Evolutionary conservation across 2,329 filamentous ascomycete species (phyloP).

Genomic region (Penicillium thymicola): DNA sequence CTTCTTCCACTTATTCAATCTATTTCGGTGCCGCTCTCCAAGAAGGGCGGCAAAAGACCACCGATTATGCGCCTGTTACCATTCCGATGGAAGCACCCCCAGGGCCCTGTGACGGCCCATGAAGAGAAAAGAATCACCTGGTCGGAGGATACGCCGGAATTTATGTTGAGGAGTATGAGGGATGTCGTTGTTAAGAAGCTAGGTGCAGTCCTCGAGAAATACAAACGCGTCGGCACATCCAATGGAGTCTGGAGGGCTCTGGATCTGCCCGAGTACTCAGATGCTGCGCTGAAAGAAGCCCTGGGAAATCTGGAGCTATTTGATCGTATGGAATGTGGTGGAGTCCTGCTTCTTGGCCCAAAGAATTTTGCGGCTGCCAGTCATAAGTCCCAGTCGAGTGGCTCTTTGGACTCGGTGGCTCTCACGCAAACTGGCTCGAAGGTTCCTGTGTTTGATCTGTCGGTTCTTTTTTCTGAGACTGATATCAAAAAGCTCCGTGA

Average conservation of each 20-base stretch:
- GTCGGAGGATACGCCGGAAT: constrained; percentile 48
- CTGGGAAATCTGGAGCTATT: constrained; percentile 22
- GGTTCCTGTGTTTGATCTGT: constrained; percentile 40
- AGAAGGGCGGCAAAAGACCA: constrained; percentile 10
- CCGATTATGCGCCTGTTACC: constrained; percentile 29
- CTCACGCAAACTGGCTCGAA: constrained; percentile 29
- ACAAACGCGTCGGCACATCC: constrained; percentile 14
- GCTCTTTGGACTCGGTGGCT: constrained; percentile 26
- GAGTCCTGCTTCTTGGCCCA: constrained; percentile 22
- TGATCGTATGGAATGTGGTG: constrained; percentile 32
- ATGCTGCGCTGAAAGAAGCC: constrained; percentile 19
- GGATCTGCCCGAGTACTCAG: constrained; percentile 18
- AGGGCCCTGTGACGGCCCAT: constrained; percentile 24
- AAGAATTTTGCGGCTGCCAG: background rate
- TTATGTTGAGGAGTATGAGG: constrained; percentile 40
- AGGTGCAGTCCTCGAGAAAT: constrained; percentile 28
- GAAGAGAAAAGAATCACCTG: constrained; percentile 40
- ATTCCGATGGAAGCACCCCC: constrained; percentile 34
- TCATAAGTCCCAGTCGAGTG: background rate
- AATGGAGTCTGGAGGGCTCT: constrained; percentile 30
- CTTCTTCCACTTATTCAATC: constrained; percentile 25
- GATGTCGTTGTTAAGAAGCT: constrained; percentile 37
- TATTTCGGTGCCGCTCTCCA: constrained; percentile 15
- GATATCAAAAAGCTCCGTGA: constrained; percentile 31
- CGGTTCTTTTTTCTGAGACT: constrained; percentile 28